phyloP scores from a whole-genome alignment of 1,284 basidiomycete genomes.

The Austroboletus niveus region DNA sequence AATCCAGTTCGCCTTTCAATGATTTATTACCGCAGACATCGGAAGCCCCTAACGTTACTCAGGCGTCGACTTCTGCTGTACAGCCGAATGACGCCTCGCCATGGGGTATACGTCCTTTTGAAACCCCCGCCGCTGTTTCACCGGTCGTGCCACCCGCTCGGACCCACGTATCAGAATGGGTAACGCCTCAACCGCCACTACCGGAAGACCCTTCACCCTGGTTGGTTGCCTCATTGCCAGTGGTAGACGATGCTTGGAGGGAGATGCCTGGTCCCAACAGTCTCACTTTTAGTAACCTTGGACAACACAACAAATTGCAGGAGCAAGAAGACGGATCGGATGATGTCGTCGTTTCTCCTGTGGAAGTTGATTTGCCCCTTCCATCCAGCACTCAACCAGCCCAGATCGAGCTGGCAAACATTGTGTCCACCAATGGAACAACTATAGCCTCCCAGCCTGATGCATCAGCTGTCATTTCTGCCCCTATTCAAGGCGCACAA shows the following conservation, averaged over 20 bases:
- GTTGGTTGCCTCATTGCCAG: conserved; percentile 46
- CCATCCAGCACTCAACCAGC: conserved; percentile 8
- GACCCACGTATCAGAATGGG: conserved; percentile 34
- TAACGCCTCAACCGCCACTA: conserved; percentile 16
- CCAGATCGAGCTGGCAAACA: conserved; percentile 14
- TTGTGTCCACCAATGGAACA: conserved; percentile 10
- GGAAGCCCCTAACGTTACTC: conserved; percentile 19
- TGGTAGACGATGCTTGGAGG: conserved; percentile 47
- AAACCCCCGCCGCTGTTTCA: conserved; percentile 25
- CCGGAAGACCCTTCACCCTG: conserved; percentile 50
- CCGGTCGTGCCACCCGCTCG: conserved; percentile 22
- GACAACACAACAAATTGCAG: conserved; percentile 53
- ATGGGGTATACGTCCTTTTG: conserved; percentile 24
- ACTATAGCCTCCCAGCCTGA: conserved; percentile 10
- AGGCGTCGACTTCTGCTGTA: conserved; percentile 23
- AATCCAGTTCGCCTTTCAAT: conserved; percentile 21
- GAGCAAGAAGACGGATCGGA: conserved; percentile 17
- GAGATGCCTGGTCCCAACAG: conserved; percentile 44
- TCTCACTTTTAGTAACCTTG: conserved; percentile 55
- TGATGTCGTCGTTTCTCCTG: conserved; percentile 9
- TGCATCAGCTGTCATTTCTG: conserved; percentile 4
- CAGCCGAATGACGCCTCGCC: conserved; percentile 24
- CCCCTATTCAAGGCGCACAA: conserved; percentile 5
- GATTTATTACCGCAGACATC: conserved; percentile 21
- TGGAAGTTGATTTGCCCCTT: conserved; percentile 13